A percentile compares a stretch with the other conserved stretches of the same genome.
Conservation (phyloP, 1,139 yeast genomes). For the Taphrina pruni region DNA sequence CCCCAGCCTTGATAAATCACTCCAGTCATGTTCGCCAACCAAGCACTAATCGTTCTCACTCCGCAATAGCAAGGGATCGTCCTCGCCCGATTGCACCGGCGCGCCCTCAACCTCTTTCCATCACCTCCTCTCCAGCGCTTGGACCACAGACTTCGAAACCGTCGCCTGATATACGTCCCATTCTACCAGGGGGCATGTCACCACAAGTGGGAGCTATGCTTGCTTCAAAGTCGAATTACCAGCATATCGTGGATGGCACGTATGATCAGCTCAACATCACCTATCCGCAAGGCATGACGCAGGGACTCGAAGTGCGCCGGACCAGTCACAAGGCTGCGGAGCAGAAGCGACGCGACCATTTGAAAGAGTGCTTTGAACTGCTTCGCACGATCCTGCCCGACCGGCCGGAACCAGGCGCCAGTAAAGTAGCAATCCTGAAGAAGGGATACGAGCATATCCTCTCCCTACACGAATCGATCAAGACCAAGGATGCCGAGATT, state of each 20-base stretch:
- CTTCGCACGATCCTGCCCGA: conserved; percentile 37
- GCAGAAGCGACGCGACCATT: conserved; percentile 90
- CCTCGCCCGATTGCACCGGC: conserved; percentile 26
- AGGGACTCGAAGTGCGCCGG: conserved; percentile 54
- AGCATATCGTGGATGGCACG: conserved; percentile 56
- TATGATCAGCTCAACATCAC: conserved; percentile 55
- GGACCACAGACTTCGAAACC: conserved; percentile 41
- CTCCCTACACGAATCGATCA: conserved; percentile 1
- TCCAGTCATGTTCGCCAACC: not conserved
- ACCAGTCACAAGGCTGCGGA: conserved; percentile 93
- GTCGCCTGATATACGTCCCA: conserved; percentile 47
- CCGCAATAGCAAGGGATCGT: conserved; percentile 14
- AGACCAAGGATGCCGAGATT: conserved; percentile 22
- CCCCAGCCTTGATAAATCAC: conserved; percentile 12
- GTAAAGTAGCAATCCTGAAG: conserved; percentile 31
- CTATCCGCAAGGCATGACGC: conserved; percentile 54
- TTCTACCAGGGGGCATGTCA: conserved; percentile 45
- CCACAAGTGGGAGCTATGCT: conserved; percentile 51
- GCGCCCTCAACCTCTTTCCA: conserved; percentile 18
- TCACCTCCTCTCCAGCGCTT: conserved; percentile 34
- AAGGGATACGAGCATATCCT: conserved; percentile 37
- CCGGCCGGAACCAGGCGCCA: conserved; percentile 27
- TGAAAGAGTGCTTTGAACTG: conserved; percentile 57
- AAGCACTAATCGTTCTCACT: not conserved
- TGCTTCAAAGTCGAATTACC: conserved; percentile 56